These are phyloP conservation scores for Capniomyces stellatus DNA, from an alignment of 371 early-diverging fungal species.

Conservation along the genomic window DNA sequence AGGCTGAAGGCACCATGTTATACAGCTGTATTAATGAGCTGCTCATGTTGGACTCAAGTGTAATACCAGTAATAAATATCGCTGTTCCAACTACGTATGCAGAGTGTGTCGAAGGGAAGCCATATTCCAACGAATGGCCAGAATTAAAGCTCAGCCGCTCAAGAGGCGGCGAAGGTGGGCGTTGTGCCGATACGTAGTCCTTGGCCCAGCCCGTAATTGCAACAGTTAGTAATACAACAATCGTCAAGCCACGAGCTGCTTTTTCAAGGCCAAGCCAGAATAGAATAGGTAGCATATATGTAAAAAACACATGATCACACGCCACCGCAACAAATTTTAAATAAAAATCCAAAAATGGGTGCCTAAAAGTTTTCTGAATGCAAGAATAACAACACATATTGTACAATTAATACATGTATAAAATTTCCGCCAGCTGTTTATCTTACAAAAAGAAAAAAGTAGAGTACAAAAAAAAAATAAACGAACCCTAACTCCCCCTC, in stretches of 20 bases:
- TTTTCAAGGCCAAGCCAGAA: slow-evolving; percentile 20
- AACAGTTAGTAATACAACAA: slow-evolving; percentile 21
- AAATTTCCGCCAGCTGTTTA: too few species aligned
- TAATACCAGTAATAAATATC: slow-evolving; percentile 14
- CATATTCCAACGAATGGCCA: slow-evolving; percentile 24
- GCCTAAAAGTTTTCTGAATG: too few species aligned
- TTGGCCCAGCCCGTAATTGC: slow-evolving; percentile 22
- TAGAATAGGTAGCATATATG: slow-evolving; percentile 21
- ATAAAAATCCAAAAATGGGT: not conserved
- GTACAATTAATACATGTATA: too few species aligned
- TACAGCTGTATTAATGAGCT: too few species aligned
- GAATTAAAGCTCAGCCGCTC: slow-evolving; percentile 19
- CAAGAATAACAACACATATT: too few species aligned
- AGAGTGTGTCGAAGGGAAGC: slow-evolving; percentile 28
- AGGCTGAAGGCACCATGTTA: slow-evolving; percentile 3
- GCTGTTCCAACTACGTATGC: slow-evolving; percentile 20
- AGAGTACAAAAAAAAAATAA: too few species aligned
- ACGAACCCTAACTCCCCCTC: too few species aligned
- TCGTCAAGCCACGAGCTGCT: slow-evolving; percentile 21
- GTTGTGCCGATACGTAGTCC: slow-evolving; percentile 24
- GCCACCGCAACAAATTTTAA: slow-evolving; percentile 3
- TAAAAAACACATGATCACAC: slow-evolving; percentile 26
- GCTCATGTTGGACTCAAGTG: slow-evolving; percentile 8
- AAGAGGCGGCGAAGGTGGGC: slow-evolving; percentile 24
- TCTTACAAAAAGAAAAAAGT: too few species aligned